Evolutionary conservation across 2,329 filamentous ascomycete species (phyloP).

Genomic region (Helicocarpus griseus): DNA sequence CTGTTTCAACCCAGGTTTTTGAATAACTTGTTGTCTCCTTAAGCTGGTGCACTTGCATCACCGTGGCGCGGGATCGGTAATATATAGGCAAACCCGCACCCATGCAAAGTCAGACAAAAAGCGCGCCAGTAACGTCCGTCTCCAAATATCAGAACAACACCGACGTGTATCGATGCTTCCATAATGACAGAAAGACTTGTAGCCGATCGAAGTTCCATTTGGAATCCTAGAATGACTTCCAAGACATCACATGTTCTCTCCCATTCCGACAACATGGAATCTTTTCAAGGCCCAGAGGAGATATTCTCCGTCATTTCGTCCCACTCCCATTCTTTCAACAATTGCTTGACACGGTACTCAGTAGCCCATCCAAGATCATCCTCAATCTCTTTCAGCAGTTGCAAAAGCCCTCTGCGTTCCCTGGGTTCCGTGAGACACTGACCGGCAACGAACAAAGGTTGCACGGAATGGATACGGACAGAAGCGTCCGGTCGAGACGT

Average conservation of each 20-base stretch:
- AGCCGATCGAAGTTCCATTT: background rate
- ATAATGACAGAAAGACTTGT: background rate
- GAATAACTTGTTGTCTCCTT: background rate
- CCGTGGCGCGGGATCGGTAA: background rate
- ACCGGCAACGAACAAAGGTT: slow-evolving; percentile 54
- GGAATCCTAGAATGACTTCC: background rate
- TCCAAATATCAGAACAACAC: background rate
- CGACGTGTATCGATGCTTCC: background rate
- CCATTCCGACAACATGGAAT: background rate
- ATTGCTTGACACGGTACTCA: slow-evolving; percentile 48
- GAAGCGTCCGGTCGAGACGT: slow-evolving; percentile 48
- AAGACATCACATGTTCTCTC: background rate
- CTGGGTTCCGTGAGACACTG: slow-evolving; percentile 47
- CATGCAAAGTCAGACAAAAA: background rate
- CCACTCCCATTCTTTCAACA: slow-evolving; percentile 35
- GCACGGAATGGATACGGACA: slow-evolving; percentile 50
- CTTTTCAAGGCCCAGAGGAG: slow-evolving; percentile 2
- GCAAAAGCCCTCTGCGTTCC: slow-evolving; percentile 47
- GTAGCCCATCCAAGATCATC: slow-evolving; percentile 56
- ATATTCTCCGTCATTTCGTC: slow-evolving; percentile 7
- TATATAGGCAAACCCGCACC: background rate
- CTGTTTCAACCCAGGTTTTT: background rate
- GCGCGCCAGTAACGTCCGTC: background rate
- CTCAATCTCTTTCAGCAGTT: slow-evolving; percentile 50
- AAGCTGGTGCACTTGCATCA: background rate